These are phyloP conservation scores for Talaromyces ruber DNA, from an alignment of 495 filamentous ascomycete species.

Conservation along the genomic window DNA sequence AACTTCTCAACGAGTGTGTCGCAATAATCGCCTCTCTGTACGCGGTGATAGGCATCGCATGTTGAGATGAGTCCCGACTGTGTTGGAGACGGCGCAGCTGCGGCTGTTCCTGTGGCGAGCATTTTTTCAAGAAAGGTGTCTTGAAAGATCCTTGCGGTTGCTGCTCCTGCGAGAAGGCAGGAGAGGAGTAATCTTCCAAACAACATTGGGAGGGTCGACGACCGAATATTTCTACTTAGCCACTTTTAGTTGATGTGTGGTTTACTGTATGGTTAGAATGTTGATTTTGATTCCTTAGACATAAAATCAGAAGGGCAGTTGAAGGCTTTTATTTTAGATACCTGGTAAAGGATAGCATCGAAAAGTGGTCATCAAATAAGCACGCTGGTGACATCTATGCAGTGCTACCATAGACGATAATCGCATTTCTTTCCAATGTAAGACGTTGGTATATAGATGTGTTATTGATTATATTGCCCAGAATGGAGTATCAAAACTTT, in stretches of 20 bases:
- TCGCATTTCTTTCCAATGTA: not conserved
- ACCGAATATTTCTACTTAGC: not conserved
- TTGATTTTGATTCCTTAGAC: not conserved
- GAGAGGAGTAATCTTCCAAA: not conserved
- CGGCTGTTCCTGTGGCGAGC: not conserved
- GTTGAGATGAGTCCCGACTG: not conserved
- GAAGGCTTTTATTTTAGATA: not conserved
- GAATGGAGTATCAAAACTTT: not conserved
- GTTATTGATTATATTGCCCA: not conserved
- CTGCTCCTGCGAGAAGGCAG: not conserved
- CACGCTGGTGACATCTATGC: not conserved
- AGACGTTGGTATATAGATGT: not conserved
- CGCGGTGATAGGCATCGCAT: slow-evolving; percentile 5
- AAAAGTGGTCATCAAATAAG: not conserved
- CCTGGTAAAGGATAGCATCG: not conserved
- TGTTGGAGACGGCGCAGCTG: slow-evolving; percentile 1
- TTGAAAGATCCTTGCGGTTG: not conserved
- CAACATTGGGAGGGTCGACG: not conserved
- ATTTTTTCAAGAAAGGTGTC: not conserved
- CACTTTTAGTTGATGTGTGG: no score
- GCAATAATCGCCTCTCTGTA: slow-evolving; percentile 10
- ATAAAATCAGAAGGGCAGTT: not conserved
- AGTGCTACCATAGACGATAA: not conserved
- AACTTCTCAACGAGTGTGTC: slow-evolving; percentile 8
- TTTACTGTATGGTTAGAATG: not conserved